A percentile compares a stretch with the other conserved stretches of the same genome.
These are phyloP conservation scores for Tricholoma bakamatsutake DNA, from an alignment of 768 basidiomycete species.

Conservation along the genomic window DNA sequence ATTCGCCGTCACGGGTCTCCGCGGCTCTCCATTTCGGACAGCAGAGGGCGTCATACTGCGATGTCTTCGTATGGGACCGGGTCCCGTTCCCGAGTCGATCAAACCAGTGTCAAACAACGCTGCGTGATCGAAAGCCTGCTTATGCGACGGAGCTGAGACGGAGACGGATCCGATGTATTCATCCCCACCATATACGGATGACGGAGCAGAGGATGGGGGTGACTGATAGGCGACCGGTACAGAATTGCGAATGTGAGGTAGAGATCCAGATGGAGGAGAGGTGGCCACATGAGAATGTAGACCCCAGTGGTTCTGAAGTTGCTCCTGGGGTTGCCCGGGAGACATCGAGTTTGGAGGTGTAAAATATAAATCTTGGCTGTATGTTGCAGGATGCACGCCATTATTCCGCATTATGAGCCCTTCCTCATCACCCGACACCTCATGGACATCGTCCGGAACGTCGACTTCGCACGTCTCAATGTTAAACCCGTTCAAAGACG, in stretches of 20 bases:
- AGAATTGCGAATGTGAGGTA: slow-evolving; percentile 20
- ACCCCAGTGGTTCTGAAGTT: slow-evolving; percentile 29
- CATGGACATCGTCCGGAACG: slow-evolving; percentile 46
- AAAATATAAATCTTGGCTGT: slow-evolving; percentile 15
- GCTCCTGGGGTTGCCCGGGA: slow-evolving; percentile 5
- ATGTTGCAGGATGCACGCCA: slow-evolving; percentile 17
- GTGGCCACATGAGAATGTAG: slow-evolving; percentile 29
- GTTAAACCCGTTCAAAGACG: slow-evolving; percentile 28
- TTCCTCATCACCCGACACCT: slow-evolving; percentile 51
- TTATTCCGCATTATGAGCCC: slow-evolving; percentile 36
- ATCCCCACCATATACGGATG: slow-evolving; percentile 26
- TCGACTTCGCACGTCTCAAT: slow-evolving; percentile 58
- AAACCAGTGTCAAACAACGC: slow-evolving; percentile 43
- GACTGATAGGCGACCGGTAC: slow-evolving; percentile 24
- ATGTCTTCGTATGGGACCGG: slow-evolving; percentile 65
- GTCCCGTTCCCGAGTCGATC: slow-evolving; percentile 27
- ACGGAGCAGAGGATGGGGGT: slow-evolving; percentile 24
- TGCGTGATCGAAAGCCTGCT: slow-evolving; percentile 57
- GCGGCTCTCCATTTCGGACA: slow-evolving; percentile 43
- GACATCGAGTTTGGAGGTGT: background rate
- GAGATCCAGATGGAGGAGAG: slow-evolving; percentile 28
- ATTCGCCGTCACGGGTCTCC: slow-evolving; percentile 40
- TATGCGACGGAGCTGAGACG: slow-evolving; percentile 65
- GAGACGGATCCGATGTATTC: slow-evolving; percentile 36
- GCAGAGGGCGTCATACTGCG: slow-evolving; percentile 74